phyloP scores from a whole-genome alignment of 345 rosid species.

The Eucalyptus tenuipes region DNA sequence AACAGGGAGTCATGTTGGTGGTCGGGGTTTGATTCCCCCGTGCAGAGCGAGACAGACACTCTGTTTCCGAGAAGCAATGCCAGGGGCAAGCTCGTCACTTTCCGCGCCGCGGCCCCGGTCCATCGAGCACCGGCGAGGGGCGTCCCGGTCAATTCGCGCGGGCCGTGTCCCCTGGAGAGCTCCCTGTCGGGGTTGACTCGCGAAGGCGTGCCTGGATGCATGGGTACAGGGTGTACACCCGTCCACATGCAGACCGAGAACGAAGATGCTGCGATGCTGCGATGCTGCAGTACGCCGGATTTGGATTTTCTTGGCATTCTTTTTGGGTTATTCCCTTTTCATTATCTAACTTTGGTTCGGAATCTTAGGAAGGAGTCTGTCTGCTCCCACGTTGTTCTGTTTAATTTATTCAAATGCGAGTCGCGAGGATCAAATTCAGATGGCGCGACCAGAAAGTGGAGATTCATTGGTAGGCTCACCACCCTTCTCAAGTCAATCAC shows the following conservation, averaged over 20 bases:
- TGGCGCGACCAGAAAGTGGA: neutral
- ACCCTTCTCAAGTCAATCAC: neutral
- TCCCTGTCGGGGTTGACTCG: neutral
- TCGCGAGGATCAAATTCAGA: neutral
- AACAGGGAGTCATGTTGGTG: neutral
- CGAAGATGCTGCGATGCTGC: neutral
- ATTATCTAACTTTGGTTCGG: neutral
- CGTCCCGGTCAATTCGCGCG: neutral
- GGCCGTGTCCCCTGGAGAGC: neutral
- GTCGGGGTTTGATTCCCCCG: neutral
- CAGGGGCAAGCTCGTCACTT: conserved; percentile 3
- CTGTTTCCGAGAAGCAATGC: conserved; percentile 2
- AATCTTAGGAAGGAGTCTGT: neutral
- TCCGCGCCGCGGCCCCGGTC: neutral
- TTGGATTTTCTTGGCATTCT: neutral
- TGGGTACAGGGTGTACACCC: neutral
- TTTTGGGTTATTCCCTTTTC: neutral
- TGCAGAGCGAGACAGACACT: neutral
- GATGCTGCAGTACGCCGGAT: neutral
- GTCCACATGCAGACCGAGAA: neutral
- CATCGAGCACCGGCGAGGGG: neutral
- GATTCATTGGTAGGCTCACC: neutral
- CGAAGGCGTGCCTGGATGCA: neutral
- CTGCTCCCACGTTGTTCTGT: neutral
- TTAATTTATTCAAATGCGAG: neutral